Base-by-base conservation (phyloP, 2,329 filamentous ascomycete species). In the Stachybotrys chlorohalonatus region DNA sequence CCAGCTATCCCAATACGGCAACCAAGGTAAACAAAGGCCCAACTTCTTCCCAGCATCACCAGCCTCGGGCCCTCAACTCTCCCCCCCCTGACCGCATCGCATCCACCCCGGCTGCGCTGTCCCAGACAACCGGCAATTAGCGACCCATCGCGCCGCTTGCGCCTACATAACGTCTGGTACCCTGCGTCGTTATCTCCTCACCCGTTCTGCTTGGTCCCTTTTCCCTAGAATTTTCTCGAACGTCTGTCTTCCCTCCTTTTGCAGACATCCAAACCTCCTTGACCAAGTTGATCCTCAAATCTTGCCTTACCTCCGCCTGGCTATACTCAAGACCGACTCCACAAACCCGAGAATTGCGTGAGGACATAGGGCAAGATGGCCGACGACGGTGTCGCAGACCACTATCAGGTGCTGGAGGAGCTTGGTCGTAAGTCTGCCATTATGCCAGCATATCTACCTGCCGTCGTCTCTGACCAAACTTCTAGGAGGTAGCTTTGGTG, bases 391-490 rank as follows among this genome's bases (percentile, higher is more conserved):
- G 86, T 95, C 77, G 89, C 92, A 64, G 85, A 86, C 66, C 87
- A 89, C 68, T 99, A 96, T 73, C 89, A 96, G 74, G 89, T 97
- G 70, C 81, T 97, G 65, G 93, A 97, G 78, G 94, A 97, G 77
- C 81, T 97, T 65, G 93, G 93, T 66, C 92, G 92, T 95, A 77
- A 76, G 89, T 84, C 47, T 57, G 46, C 31, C 46, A 24, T 16
- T 47, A 5, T 42, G 36, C 13, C 31, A 11, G 11, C 32, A 8
- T 7, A 39, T 16, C 13, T 32, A n/a, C 8, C 15, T 5, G n/a
- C 11, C 11, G 8, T 51, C 24, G 7, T 16, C 4, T 32, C n/a
- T 17, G 11, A 52, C 15, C 13, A 17, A 45, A 45, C n/a, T 60
- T 65, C 48, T 64, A 95, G 90, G 90, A 72, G 93, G 93, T 56